Evolutionary conservation across 306 rosid species (phyloP), one percentile per base, ranked within the genome.

Genomic region (Fragaria iinumae): DNA sequence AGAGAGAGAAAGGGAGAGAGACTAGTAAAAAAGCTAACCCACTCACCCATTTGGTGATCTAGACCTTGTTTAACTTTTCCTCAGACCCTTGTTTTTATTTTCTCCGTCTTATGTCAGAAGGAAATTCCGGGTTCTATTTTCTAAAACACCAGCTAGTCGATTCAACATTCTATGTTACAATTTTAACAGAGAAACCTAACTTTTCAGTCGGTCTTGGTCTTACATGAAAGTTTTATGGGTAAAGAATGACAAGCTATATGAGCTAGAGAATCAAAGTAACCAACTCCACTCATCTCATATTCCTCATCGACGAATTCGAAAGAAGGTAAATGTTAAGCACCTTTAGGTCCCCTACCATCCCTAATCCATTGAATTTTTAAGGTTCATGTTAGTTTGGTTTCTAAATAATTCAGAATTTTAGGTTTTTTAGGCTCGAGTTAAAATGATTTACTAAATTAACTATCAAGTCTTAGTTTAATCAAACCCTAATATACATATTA

Each of bases 71-170:
- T 77, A 82, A 77, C 93, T 88, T 93, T 93, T 86, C 50, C 85
- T 77, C 81, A 52, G 73, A 83, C 83, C 84, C 84, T 90, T 11
- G 80, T 80, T 79, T 39, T 17, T 6, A 36, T 39, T 66, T 18
- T 39, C 27, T 66, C 17, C 84, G 57, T 82, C 93, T 88, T 91
- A 86, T 89, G 91, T 92, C 97, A 91, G 97, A 80, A 69, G 77
- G 34, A 13, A 70, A 80, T 72, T 85, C 86, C 72, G 81, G 81
- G 20, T 62, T 32, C 41, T 56, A 56, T 21, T 87, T 85, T 86
- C 89, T 84, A 81, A 47, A 41, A 57, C 84, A 81, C 82, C 74
- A 65, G 41, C 87, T 76, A 69, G 83, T 27, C 87, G 81, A 86
- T 45, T 78, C 77, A 81, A 34, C 76, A 20, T 71, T 65, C 76